phyloP scores from a whole-genome alignment of 2,329 filamentous ascomycete genomes.

The Trichoderma sp. region DNA sequence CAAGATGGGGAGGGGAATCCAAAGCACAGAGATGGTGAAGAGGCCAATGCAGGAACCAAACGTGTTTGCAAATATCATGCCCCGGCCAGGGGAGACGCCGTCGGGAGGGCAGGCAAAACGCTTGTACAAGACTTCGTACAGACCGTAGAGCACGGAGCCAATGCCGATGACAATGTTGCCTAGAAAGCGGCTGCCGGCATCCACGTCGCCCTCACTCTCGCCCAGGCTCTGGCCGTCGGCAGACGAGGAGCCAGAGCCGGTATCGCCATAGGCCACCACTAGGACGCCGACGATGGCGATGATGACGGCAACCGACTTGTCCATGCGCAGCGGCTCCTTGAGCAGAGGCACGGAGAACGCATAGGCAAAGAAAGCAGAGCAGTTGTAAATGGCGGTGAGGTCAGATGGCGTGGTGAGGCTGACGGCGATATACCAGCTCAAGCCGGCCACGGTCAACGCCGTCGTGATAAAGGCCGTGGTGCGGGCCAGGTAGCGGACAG shows the following conservation, averaged over 20 bases:
- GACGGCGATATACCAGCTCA: constrained; percentile 94
- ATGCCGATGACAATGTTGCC: constrained; percentile 91
- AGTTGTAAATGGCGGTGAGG: constrained; percentile 98
- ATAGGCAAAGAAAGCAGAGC: constrained; percentile 97
- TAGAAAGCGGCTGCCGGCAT: constrained; percentile 64
- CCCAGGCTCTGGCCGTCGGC: constrained; percentile 14
- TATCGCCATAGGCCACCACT: constrained; percentile 91
- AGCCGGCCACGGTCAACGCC: constrained; percentile 83
- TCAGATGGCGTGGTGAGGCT: constrained; percentile 90
- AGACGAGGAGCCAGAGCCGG: constrained; percentile 40
- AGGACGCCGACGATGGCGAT: constrained; percentile 88
- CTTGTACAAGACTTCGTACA: constrained; percentile 98
- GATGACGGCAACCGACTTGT: constrained; percentile 82
- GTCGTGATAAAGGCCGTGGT: constrained; percentile 81
- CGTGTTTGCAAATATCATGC: constrained; percentile 92
- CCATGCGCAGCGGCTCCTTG: constrained; percentile 75
- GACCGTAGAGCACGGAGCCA: constrained; percentile 87
- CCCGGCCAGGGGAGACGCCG: constrained; percentile 77
- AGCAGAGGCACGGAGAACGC: constrained; percentile 91
- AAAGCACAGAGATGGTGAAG: constrained; percentile 84
- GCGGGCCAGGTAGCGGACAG: constrained; percentile 65
- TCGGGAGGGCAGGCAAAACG: constrained; percentile 89
- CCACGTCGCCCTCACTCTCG: constrained; percentile 44
- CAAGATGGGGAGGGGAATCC: constrained; percentile 85
- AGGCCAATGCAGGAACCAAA: constrained; percentile 83